Base-by-base conservation (phyloP, 2,329 filamentous ascomycete genomes). In the Talaromyces albobiverticillius region DNA sequence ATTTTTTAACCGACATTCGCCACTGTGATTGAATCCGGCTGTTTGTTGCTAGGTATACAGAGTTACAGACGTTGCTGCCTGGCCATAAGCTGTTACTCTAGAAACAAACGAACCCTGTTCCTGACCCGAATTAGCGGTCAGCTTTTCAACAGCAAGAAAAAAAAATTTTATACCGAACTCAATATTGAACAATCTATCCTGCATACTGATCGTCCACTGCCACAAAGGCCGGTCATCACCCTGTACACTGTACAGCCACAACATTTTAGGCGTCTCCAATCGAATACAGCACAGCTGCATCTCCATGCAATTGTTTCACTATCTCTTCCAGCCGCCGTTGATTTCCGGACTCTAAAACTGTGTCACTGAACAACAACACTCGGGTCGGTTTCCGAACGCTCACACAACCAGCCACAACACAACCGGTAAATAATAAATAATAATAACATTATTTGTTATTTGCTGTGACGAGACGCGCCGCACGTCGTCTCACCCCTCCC, bases 71-170 rank as follows among this genome's bases (percentile, higher is more conserved):
- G 31, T 54, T 54, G 43, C 47, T 55, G 53, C 53, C 53, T 51
- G 46, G 53, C 40, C 25, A 31, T 42, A 46, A 34, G 18, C 34
- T 36, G 50, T 52, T 52, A 52, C 41, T 52, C 50, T 25, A 49
- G 46, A 49, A 54, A n/a, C n/a, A n/a, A n/a, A n/a, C n/a, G n/a
- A n/a, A 55, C 47, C 14, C 42, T 41, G 42, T 55, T 55, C 47
- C 53, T 55, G 53, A 51, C 42, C 53, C 42, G 53, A 51, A 55
- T 55, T 47, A 47, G 53, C 53, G 53, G 53, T 55, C 53, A 55
- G 48, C 16, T 46, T 51, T 38, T 46, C 47, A 47, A 51, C 53
- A 45, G 38, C 34, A 38, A 29, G 26, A 18, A 43, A 40, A 31
- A 38, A 54, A 45, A 41, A 3, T 34, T 51, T 51, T 54, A 38